These are phyloP conservation scores for Hypoxylon sp. DNA, from an alignment of 2,329 filamentous ascomycete species.

Conservation along the genomic window DNA sequence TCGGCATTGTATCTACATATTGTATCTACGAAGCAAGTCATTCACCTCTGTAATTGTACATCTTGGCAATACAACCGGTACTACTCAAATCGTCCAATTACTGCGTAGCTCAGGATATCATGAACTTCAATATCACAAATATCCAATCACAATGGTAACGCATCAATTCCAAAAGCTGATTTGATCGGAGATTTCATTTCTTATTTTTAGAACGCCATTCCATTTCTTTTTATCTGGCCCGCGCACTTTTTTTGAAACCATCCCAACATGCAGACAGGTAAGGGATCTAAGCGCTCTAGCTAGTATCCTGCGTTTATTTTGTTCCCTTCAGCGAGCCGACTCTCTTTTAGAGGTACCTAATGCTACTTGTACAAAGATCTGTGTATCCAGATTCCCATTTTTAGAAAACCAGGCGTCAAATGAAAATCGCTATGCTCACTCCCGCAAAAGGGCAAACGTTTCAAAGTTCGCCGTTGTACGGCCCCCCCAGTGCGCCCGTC, in stretches of 20 bases:
- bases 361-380: conserved; percentile 37
- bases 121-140: not conserved
- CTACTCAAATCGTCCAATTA: too few species aligned
- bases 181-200: conserved; percentile 40
- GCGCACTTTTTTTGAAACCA: too few species aligned
- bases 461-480: conserved; percentile 14
- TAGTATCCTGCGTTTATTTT: conserved; percentile 21
- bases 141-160: too few species aligned
- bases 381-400: conserved; percentile 24
- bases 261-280: too few species aligned
- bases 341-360: conserved; percentile 10
- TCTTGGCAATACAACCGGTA: too few species aligned
- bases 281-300: conserved; percentile 32
- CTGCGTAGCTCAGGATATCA: too few species aligned
- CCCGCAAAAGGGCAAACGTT: not conserved
- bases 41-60: too few species aligned
- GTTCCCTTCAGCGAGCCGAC: conserved; percentile 2
- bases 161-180: too few species aligned
- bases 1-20: too few species aligned
- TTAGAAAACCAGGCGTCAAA: conserved; percentile 28
- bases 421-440: conserved; percentile 11
- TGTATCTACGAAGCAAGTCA: too few species aligned
- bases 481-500: conserved; percentile 15
- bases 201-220: conserved; percentile 35
- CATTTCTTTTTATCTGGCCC: conserved; percentile 15